Base-by-base conservation (phyloP, 2,329 filamentous ascomycete genomes). In the Sclerotinia sclerotiorum region DNA sequence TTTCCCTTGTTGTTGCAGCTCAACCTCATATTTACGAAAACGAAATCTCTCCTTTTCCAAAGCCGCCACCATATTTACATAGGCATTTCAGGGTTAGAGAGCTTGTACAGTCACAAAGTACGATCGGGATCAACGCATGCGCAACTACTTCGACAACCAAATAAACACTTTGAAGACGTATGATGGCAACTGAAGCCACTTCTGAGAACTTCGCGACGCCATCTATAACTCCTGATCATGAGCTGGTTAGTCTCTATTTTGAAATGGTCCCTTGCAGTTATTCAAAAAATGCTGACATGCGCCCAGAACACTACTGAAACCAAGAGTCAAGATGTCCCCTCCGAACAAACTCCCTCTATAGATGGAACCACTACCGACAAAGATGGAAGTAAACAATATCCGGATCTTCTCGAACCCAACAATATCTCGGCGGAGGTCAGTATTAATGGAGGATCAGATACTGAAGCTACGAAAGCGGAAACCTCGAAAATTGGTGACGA, bases 401-500 rank as follows among this genome's bases (percentile, higher is more conserved):
- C 80, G 81, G 76, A 83, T 81, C 68, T 83, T 70, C 82, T 87
- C 70, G 87, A 90, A 75, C 83, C 88, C 75, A 81, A 84, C 72
- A 80, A 84, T 72, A 84, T 85, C 77, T 90, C 88, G 69, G 83
- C 86, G 72, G 87, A 90, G 74, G 87, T 87, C 71, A 92, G 90
- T 77, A 83, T 87, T 72, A 92, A 88, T 78, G 90, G 89, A 73
- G 89, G 88, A 74, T 94, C 91, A 68, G 91, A 94, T 79, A 92
- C 87, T 52, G 91, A 94, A 77, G 86, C 87, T 73, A 88, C 88
- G 70, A 87, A 86, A 74, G 76, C 82, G 69, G 85, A 85, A 75
- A 79, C 80, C 72, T 78, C 82, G 69, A 85, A 85, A 77, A 79
- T 79, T 70, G 84, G 85, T 70, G 84, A 85, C 77, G 85, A 82